phyloP scores from a whole-genome alignment of 2,329 filamentous ascomycete species.

The Coleophoma cylindrospora region DNA sequence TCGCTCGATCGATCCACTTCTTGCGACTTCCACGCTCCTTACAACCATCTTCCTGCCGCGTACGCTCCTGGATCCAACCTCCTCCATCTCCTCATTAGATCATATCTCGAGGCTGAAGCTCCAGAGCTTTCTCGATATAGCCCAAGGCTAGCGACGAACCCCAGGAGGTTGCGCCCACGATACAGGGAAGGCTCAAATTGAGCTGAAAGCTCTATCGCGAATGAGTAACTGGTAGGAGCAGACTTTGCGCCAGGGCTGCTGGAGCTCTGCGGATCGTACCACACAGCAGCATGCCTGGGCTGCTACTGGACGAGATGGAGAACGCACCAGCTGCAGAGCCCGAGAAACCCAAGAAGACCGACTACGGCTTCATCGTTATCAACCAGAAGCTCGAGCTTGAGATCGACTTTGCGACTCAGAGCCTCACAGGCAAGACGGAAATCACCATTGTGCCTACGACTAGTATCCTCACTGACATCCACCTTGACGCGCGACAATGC shows the following conservation, averaged over 20 bases:
- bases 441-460: constrained; percentile 62
- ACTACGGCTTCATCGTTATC: constrained; percentile 48
- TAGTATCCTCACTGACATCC: constrained; percentile 52
- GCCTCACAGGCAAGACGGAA: constrained; percentile 72
- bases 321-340: constrained; percentile 3
- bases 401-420: constrained; percentile 74
- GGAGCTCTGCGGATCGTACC: constrained; percentile 8
- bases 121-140: no score
- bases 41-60: no score
- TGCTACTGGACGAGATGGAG: constrained; percentile 17
- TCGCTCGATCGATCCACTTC: no score
- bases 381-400: constrained; percentile 89
- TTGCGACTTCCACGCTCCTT: no score
- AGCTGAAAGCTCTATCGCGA: constrained; percentile 13
- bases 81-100: no score
- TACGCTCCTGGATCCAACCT: no score
- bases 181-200: constrained; percentile 1
- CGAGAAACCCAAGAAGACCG: constrained; percentile 4
- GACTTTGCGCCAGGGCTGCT: constrained; percentile 15
- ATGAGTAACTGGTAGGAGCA: constrained; percentile 18
- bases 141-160: no score
- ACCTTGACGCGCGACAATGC: constrained; percentile 58
- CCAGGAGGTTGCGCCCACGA: neutral
- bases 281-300: constrained; percentile 17
- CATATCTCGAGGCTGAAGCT: no score